These are phyloP conservation scores for Aspergillus sp. DNA, from an alignment of 2,329 filamentous ascomycete genomes.

Conservation along the genomic window DNA sequence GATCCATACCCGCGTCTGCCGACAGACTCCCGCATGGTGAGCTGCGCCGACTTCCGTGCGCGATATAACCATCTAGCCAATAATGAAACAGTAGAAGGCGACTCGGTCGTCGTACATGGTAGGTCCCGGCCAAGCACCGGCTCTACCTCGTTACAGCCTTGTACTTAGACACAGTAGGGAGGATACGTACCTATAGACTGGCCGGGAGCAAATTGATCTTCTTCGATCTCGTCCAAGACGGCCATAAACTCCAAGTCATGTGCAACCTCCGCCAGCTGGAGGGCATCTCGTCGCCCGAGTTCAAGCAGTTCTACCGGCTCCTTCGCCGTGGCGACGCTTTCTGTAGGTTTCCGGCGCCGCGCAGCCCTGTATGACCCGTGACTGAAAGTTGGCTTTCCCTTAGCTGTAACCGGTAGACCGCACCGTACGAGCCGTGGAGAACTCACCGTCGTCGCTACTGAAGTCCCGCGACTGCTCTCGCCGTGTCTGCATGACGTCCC, in stretches of 20 bases:
- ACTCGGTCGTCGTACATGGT: constrained; percentile 44
- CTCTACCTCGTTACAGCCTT: constrained; percentile 20
- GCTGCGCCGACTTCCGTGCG: constrained; percentile 35
- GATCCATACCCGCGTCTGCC: constrained; percentile 41
- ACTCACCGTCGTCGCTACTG: constrained; percentile 67
- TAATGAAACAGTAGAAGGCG: constrained; percentile 40
- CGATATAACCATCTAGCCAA: constrained; percentile 37
- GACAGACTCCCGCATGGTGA: constrained; percentile 29
- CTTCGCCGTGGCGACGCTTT: constrained; percentile 81
- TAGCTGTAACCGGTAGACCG: constrained; percentile 69
- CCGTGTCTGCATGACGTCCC: constrained; percentile 81
- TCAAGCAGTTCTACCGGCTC: constrained; percentile 62
- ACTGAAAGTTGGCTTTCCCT: constrained; percentile 5
- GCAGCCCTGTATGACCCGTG: no score
- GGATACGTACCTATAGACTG: constrained; percentile 69
- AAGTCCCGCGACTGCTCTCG: constrained; percentile 69
- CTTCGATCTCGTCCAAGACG: constrained; percentile 74
- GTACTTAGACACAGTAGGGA: constrained; percentile 59
- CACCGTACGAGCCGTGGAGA: constrained; percentile 71
- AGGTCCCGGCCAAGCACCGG: constrained; percentile 28
- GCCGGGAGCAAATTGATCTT: constrained; percentile 80
- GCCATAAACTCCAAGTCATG: constrained; percentile 71
- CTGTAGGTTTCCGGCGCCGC: constrained; percentile 54
- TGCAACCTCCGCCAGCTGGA: constrained; percentile 59
- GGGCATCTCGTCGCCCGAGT: constrained; percentile 41